phyloP scores from a whole-genome alignment of 169 alveolate species.

The Plasmodium blacklocki region DNA sequence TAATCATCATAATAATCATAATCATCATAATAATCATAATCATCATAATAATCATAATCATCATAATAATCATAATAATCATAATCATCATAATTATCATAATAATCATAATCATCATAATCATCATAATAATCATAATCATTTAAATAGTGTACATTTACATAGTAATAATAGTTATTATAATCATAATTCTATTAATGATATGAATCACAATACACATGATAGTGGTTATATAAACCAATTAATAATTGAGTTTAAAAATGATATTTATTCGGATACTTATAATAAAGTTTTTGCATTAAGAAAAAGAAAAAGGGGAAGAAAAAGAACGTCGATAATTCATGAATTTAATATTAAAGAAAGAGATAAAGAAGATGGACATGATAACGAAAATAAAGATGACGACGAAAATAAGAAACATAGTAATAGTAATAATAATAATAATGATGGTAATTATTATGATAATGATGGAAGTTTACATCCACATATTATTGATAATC shows the following conservation, averaged over 20 bases:
- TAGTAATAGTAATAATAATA: background rate
- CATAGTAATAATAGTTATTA: background rate
- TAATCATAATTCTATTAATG: background rate
- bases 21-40: too few relatives aligned
- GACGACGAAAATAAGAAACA: background rate
- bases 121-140: too few relatives aligned
- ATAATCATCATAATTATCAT: background rate
- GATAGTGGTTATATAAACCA: constrained; percentile 54
- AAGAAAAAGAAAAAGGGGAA: constrained; percentile 7
- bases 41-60: background rate
- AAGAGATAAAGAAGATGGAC: constrained; percentile 11
- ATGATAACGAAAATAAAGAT: constrained; percentile 1
- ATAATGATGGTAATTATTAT: too few relatives aligned
- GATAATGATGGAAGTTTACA: too few relatives aligned
- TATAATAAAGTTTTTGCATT: constrained; percentile 33
- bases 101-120: background rate
- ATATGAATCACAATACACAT: background rate
- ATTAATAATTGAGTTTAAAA: constrained; percentile 43
- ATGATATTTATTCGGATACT: constrained; percentile 40
- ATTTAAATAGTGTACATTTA: too few relatives aligned
- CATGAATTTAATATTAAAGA: background rate
- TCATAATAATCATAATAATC: too few relatives aligned
- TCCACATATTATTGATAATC: background rate
- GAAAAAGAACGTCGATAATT: background rate
- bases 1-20: too few relatives aligned